Base-by-base conservation (phyloP, 257 asterid species). In the Solanum appendiculatum region DNA sequence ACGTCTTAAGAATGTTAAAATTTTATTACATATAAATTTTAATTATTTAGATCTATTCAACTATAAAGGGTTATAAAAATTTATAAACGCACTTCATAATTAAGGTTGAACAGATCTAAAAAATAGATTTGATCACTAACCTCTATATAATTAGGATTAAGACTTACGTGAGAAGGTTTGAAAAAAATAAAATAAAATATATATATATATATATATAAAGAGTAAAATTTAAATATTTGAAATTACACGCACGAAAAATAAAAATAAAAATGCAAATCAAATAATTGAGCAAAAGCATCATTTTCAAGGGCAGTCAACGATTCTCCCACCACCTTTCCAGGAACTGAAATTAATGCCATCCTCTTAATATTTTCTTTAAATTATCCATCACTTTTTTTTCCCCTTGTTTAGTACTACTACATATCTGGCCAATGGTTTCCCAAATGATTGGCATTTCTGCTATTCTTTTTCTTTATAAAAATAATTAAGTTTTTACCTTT, bases 271-370 rank as follows among this genome's bases (percentile, higher is more conserved):
- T 74, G 4, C 34, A n/a, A 37, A 39, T n/a, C 82, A 37, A 74
- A 37, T 90, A 90, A 84, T 66, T 85, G 74, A 85, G 74, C 85
- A 72, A 86, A 86, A 46, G 34, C 75, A 72, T 72, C 87, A 58
- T 60, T 89, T 89, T 89, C 89, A 68, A 66, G 86, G 42, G 36
- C 42, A 51, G 87, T 89, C 86, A 89, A 89, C 87, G 88, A 83
- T 60, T 74, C 70, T 86, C 63, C 90, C 68, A 70, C 83, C 46
- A 86, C 60, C 64, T 34, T 23, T 39, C 51, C 37, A 16, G 78
- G 88, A 81, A 80, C 82, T 66, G 78, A 44, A 86, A 86, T 75
- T 73, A 51, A 74, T 86, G 84, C 88, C n/a, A 44, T 77, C 84
- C 27, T 44, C 63, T 77, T 77, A 25, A 16, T 77, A 42, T 40